These are phyloP conservation scores for Gracilaria domingensis DNA, from an alignment of 23 red algal genomes.

Conservation along the genomic window DNA sequence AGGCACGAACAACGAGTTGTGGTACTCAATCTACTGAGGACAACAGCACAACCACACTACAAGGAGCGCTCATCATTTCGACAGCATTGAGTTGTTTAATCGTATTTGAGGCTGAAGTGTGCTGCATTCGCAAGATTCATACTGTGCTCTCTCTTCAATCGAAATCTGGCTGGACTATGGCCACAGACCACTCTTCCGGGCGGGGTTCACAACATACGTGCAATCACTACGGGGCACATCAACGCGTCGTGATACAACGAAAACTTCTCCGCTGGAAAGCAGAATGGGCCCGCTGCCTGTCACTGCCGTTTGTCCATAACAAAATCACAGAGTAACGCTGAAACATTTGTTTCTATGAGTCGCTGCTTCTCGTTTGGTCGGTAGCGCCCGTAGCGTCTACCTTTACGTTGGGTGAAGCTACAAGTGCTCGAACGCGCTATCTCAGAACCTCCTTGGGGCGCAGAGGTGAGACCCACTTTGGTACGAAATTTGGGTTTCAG, in stretches of 20 bases:
- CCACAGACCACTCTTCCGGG: conserved; percentile 11
- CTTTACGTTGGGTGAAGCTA: no score
- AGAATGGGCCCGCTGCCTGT: not conserved
- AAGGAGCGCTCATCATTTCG: conserved; percentile 9
- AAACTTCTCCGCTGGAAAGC: not conserved
- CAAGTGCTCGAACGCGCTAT: no score
- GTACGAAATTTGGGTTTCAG: no score
- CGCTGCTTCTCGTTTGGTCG: not conserved
- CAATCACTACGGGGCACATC: not conserved
- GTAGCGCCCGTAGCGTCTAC: no score
- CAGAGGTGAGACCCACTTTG: no score
- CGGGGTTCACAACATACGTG: not conserved
- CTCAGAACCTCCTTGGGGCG: no score
- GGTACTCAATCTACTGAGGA: not conserved
- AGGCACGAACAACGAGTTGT: not conserved
- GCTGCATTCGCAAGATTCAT: not conserved
- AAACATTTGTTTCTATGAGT: not conserved
- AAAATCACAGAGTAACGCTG: not conserved
- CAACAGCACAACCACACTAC: not conserved
- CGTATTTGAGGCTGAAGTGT: not conserved
- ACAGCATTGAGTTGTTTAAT: not conserved
- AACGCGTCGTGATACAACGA: no score
- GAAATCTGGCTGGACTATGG: not conserved
- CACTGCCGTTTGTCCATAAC: not conserved
- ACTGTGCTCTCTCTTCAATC: not conserved